Evolutionary conservation across 2,329 filamentous ascomycete species (phyloP).

Genomic region (Botryotinia convoluta): DNA sequence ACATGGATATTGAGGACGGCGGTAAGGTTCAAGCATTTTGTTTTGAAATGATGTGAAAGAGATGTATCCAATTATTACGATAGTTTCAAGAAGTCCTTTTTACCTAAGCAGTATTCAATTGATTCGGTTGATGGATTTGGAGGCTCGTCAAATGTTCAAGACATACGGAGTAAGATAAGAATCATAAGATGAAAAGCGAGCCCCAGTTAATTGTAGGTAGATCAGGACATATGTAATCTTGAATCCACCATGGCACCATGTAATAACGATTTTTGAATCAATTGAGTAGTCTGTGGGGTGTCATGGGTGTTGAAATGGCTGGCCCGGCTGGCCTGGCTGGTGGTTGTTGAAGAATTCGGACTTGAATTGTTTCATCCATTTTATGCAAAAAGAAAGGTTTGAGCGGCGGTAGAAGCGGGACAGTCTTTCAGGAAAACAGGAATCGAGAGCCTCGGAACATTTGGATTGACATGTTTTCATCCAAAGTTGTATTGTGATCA

Average conservation of each 20-base stretch:
- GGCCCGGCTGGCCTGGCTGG: background rate
- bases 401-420: slow-evolving; percentile 1
- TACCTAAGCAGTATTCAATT: background rate
- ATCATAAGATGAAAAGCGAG: background rate
- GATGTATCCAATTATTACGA: background rate
- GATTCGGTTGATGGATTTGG: background rate
- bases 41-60: background rate
- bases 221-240: background rate
- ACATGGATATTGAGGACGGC: background rate
- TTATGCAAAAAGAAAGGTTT: slow-evolving; percentile 1
- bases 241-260: background rate
- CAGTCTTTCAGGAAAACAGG: background rate
- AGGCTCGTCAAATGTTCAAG: background rate
- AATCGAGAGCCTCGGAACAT: background rate
- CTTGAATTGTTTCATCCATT: slow-evolving; percentile 6
- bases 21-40: background rate
- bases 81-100: background rate
- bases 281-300: background rate
- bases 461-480: background rate
- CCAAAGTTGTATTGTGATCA: slow-evolving; percentile 4
- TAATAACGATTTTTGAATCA: background rate
- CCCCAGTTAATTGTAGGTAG: background rate
- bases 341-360: background rate
- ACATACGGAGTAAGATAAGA: background rate
- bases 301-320: background rate